Evolutionary conservation across 768 basidiomycete species (phyloP), one percentile per base, ranked within the genome.

Genomic region (Macrolepiota albuminosa): DNA sequence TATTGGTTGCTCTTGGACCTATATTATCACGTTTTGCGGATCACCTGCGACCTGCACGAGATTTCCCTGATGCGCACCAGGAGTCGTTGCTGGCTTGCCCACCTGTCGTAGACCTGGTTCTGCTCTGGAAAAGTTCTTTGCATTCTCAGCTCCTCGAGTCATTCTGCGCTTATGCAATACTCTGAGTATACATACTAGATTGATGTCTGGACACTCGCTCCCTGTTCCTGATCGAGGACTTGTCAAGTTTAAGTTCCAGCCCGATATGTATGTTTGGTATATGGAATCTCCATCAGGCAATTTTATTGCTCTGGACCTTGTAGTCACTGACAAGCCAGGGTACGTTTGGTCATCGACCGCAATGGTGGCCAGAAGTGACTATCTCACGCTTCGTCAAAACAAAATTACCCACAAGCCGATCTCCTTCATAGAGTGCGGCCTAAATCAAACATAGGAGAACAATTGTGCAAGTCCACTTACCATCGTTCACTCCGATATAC

Each of bases 241-340:
- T 55, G 43, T 43, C 42, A 21, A 43, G 54, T 53, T 47, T 43
- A 7, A 24, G 31, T 46, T 46, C 13, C 11, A 43, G 42, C 34
- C 52, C 56, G 64, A 66, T 52, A 43, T 43, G 42, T 43, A 43
- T 43, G 40, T 46, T 43, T 53, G 43, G 53, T 47, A 49, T 61
- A 42, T 55, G 21, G 45, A 31, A 60, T 62, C 66, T 64, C 64
- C 66, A 65, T 67, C 59, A 9, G 60, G 66, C 36, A 56, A 63
- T 48, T 47, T 9, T 48, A 42, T 55, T 16, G 50, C 34, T 54
- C 46, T 61, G 43, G 58, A 59, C 43, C 45, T 59, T 33, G 36
- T 9, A 43, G 24, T 29, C 29, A 21, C 14, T 39, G 37, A 48
- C 18, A 34, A 37, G 33, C 33, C 43, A 62, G 54, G 58, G 56